Evolutionary conservation across 2,329 filamentous ascomycete genomes (phyloP), one percentile per base, ranked within the genome.

Genomic region (Phoma herbarum): DNA sequence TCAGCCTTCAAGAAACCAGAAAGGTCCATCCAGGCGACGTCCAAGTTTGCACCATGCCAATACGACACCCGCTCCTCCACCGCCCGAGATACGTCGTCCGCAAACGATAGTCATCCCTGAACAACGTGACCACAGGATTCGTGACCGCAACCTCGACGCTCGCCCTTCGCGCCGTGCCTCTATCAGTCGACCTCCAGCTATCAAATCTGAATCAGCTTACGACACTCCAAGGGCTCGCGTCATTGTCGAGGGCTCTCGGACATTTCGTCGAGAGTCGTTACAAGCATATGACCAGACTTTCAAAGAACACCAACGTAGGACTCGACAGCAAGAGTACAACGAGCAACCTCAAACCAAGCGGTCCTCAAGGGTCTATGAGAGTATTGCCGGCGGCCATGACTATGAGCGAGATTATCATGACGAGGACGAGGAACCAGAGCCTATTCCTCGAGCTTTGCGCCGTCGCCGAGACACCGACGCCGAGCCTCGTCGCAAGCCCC

Each of bases 181-280:
- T 0, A 33, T 65, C 28, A 72, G 70, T 45, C 74, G 75, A 35
- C 77, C 77, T 3, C 76, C 71, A 25, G 57, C 70, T 3, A 74
- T 74, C 18, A 75, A 76, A 48, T 65, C 72, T 2, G 71, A 69
- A 26, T 74, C 73, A 11, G 65, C 68, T 14, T 73, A 70, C 39
- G 65, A 70, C 25, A 68, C 67, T 18, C 65, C 63, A 4, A 53
- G 59, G 35, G 67, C 68, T 8, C 66, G 63, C 25, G 62, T 76
- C 11, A 51, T 69, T 33, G 72, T 77, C 22, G 74, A 76, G 44
- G 60, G 62, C 47, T 54, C 67, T 5, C 68, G 31, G 22, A 35
- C 56, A 2, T 58, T 49, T 33, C 56, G 56, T 49, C 74, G 73
- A 33, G 66, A 70, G 55, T 73, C 71, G 5, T 69, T 71, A 45